A percentile compares a stretch with the other conserved stretches of the same genome.
These are phyloP conservation scores for Hirsutella minnesotensis DNA, from an alignment of 2,329 filamentous ascomycete genomes.

Conservation along the genomic window DNA sequence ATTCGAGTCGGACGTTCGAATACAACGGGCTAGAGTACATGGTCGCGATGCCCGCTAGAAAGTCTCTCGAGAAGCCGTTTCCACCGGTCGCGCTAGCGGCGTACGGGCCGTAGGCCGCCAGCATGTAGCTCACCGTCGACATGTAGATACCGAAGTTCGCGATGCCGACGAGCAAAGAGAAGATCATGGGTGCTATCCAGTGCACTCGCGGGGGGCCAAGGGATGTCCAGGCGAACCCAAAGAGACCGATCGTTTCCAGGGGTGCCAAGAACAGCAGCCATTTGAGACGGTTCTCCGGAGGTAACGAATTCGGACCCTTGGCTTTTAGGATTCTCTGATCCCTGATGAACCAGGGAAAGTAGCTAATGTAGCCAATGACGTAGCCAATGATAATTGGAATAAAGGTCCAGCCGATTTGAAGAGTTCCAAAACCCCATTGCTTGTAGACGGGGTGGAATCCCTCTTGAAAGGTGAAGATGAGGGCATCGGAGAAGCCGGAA, in stretches of 20 bases:
- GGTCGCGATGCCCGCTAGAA: conserved; percentile 60
- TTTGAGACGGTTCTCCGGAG: conserved; percentile 56
- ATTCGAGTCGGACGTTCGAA: conserved; percentile 44
- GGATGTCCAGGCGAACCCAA: conserved; percentile 59
- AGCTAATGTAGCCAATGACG: conserved; percentile 46
- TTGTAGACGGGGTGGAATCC: conserved; percentile 56
- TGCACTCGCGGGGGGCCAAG: conserved; percentile 45
- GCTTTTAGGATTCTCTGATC: conserved; percentile 38
- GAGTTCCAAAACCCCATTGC: conserved; percentile 51
- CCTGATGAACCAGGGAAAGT: conserved; percentile 43
- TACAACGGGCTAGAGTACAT: conserved; percentile 56
- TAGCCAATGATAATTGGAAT: conserved; percentile 58
- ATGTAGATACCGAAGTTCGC: conserved; percentile 67
- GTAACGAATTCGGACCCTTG: conserved; percentile 41
- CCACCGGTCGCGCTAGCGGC: conserved; percentile 65
- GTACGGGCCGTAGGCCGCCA: conserved; percentile 61
- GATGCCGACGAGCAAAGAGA: conserved; percentile 54
- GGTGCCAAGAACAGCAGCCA: conserved; percentile 52
- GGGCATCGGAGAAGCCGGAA: conserved; percentile 59
- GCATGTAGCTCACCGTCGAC: conserved; percentile 69
- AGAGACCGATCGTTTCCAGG: conserved; percentile 52
- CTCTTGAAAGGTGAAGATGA: conserved; percentile 71
- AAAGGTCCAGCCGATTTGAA: conserved; percentile 48
- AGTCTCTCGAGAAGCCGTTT: conserved; percentile 63
- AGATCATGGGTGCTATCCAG: conserved; percentile 59